Evolutionary conservation across 129 eudicot species (phyloP), one percentile per base, ranked within the genome.

Genomic region (Centella asiatica): DNA sequence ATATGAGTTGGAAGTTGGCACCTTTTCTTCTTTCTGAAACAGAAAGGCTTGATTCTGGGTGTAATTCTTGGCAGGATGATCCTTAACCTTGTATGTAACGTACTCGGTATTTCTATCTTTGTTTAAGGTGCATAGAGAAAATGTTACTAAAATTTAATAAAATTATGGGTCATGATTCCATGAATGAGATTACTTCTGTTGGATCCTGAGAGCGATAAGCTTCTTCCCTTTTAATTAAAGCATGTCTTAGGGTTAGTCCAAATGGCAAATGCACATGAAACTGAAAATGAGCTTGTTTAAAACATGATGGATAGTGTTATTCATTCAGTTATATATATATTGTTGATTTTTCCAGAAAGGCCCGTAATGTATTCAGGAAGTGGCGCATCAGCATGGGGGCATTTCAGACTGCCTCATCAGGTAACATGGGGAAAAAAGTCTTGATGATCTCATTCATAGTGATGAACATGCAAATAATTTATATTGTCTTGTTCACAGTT

Each of bases 331-430:
- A 42, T 29, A 5, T 33, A 18, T 2, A 24, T 20, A 11, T 42
- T 51, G 34, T 26, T 39, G 31, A 67, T 47, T 64, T 81, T 62
- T 68, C 29, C 90, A 89, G 97, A 85, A 52, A 78, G 87, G 70
- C 97, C 97, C 0, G 77, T 77, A 53, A 46, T 89, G 85, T 85
- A 82, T 66, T 54, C 86, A 46, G 81, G 80, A 71, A 85, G 76
- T 70, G 46, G 57, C 57, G 72, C 81, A 67, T 72, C 94, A 26
- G 85, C 85, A 11, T 82, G 90, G 95, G 95, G 95, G 34, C 83
- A 73, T 39, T 67, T 80, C 22, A 74, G 83, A 72, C 85, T 85
- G 70, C 97, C 95, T 40, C 97, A 85, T 70, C 85, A 77, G 95
- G 95, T 89, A 46, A 72, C 66, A 18, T 34, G 39, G n/a, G n/a